Conservation (phyloP, 257 asterid genomes). For the Penstemon barbatus region DNA sequence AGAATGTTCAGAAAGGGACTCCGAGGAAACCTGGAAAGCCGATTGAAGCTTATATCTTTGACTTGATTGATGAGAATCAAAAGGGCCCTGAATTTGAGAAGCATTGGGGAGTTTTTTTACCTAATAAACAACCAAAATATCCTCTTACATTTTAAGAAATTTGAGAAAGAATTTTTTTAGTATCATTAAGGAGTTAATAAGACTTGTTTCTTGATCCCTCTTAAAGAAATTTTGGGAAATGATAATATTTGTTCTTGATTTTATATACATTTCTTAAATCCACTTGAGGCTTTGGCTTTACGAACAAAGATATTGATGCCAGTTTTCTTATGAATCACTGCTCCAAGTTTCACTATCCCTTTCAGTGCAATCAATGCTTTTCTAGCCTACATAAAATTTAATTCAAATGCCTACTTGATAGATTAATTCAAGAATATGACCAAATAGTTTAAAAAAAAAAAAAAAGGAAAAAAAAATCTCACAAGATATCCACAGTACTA, state of each 20-base stretch:
- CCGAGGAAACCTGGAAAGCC: slow-evolving; percentile 36
- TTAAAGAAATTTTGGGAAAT: neutral
- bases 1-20: slow-evolving; percentile 25
- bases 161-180: neutral
- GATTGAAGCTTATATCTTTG: slow-evolving; percentile 33
- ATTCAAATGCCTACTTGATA: too few relatives aligned
- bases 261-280: too few relatives aligned
- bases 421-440: neutral
- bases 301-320: slow-evolving; percentile 27
- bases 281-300: slow-evolving; percentile 29
- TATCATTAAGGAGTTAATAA: too few relatives aligned
- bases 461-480: slow-evolving; percentile 30
- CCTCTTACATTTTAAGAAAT: slow-evolving; percentile 14
- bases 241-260: too few relatives aligned
- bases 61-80: slow-evolving; percentile 39
- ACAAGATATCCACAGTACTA: slow-evolving; percentile 80
- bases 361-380: slow-evolving; percentile 77
- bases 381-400: slow-evolving; percentile 48
- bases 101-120: slow-evolving; percentile 40
- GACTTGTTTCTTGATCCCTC: neutral
- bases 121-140: slow-evolving; percentile 38
- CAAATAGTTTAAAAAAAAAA: too few relatives aligned
- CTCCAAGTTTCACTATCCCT: slow-evolving; percentile 84
- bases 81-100: slow-evolving; percentile 42
- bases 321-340: slow-evolving; percentile 48